phyloP scores from a whole-genome alignment of 352 stramenopile genomes.

The Phytophthora rubi region DNA sequence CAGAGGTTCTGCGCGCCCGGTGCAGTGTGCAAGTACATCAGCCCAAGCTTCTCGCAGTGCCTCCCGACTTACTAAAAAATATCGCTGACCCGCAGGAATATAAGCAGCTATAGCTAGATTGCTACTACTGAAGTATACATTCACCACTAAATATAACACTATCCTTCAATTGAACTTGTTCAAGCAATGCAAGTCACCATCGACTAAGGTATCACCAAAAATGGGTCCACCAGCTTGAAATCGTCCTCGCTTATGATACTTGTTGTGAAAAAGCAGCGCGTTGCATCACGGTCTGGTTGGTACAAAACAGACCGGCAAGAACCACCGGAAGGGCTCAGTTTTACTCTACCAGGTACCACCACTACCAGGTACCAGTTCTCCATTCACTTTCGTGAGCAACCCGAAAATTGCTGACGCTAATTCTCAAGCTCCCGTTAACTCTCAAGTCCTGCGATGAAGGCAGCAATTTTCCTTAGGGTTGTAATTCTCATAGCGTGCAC shows the following conservation, averaged over 20 bases:
- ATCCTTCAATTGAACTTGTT: not conserved
- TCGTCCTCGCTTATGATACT: not conserved
- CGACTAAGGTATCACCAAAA: too few species aligned
- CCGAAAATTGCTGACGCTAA: not conserved
- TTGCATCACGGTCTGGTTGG: too few species aligned
- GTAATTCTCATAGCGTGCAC: slow-evolving; percentile 9
- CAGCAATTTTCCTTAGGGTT: slow-evolving; percentile 2
- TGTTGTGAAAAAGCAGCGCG: too few species aligned
- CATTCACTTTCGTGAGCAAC: not conserved
- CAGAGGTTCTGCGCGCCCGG: slow-evolving; percentile 36
- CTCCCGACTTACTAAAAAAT: slow-evolving; percentile 29
- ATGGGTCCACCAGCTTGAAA: not conserved
- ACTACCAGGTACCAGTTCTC: not conserved
- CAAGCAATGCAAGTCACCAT: not conserved
- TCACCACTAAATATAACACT: slow-evolving; percentile 1
- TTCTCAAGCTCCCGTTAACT: not conserved
- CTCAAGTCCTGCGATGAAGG: not conserved
- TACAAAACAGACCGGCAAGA: too few species aligned
- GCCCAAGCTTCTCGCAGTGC: slow-evolving; percentile 36
- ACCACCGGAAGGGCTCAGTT: too few species aligned
- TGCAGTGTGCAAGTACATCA: slow-evolving; percentile 36
- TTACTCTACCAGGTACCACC: too few species aligned
- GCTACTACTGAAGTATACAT: too few species aligned
- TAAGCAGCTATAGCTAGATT: not conserved
- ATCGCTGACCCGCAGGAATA: not conserved